phyloP scores from a whole-genome alignment of 805 yeast genomes.

The Kuraishia hungarica region DNA sequence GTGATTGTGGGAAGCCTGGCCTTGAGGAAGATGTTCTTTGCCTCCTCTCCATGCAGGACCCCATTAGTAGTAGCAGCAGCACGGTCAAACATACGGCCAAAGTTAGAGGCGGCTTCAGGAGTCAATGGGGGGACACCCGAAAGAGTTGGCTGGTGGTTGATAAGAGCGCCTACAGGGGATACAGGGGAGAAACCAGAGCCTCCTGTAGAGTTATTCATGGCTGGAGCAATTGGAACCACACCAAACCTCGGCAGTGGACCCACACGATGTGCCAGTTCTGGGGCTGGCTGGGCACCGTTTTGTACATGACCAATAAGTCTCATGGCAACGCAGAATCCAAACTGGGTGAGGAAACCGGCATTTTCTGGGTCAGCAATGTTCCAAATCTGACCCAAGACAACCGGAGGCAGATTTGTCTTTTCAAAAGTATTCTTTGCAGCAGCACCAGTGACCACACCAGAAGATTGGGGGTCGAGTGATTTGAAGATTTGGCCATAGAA shows the following conservation, averaged over 20 bases:
- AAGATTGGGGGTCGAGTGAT: slow-evolving; percentile 66
- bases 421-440: slow-evolving; percentile 77
- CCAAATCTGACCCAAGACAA: slow-evolving; percentile 86
- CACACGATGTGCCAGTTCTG: slow-evolving; percentile 44
- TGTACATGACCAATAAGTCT: slow-evolving; percentile 87
- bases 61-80: slow-evolving; percentile 41
- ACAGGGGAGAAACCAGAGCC: not conserved
- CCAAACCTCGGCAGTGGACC: slow-evolving; percentile 60
- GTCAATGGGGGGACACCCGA: slow-evolving; percentile 39
- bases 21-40: slow-evolving; percentile 80
- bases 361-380: slow-evolving; percentile 85
- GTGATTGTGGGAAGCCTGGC: slow-evolving; percentile 75
- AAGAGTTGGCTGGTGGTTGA: not conserved
- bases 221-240: slow-evolving; percentile 14
- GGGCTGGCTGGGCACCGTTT: slow-evolving; percentile 50
- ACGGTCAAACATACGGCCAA: slow-evolving; percentile 65
- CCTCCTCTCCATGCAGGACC: slow-evolving; percentile 61
- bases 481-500: slow-evolving; percentile 70
- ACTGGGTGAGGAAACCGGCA: slow-evolving; percentile 73
- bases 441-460: slow-evolving; percentile 84
- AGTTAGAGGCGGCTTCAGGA: slow-evolving; percentile 50
- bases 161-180: not conserved
- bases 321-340: slow-evolving; percentile 79
- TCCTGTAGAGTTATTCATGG: slow-evolving; percentile 1
- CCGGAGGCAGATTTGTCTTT: slow-evolving; percentile 74